A percentile compares a stretch with the other conserved stretches of the same genome.
Evolutionary conservation across 441 rosid species (phyloP).

Genomic region (Melastoma candidum): DNA sequence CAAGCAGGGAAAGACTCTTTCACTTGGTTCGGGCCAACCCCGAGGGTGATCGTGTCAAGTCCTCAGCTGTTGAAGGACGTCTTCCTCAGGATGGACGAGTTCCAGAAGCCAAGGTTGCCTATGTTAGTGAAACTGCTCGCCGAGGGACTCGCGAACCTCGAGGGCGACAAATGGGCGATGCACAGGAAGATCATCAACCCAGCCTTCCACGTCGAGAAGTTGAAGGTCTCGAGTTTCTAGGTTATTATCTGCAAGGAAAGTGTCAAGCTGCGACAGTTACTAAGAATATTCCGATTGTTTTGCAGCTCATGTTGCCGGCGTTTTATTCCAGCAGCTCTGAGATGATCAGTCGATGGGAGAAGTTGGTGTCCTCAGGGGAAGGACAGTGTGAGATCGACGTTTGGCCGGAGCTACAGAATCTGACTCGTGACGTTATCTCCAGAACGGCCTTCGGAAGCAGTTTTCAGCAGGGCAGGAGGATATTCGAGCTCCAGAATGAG

Average conservation of each 20-base stretch:
- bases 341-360: constrained; percentile 28
- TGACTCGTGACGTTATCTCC: constrained; percentile 41
- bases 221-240: constrained; percentile 23
- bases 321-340: constrained; percentile 25
- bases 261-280: neutral
- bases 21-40: constrained; percentile 6
- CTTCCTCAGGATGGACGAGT: constrained; percentile 1
- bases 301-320: constrained; percentile 38
- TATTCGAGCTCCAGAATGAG: constrained; percentile 33
- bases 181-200: constrained; percentile 9
- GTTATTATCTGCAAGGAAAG: neutral
- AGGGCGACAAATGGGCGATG: constrained; percentile 5
- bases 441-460: constrained; percentile 45
- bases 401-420: constrained; percentile 31
- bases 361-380: constrained; percentile 2
- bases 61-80: neutral
- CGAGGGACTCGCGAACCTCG: neutral
- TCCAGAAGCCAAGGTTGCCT: neutral
- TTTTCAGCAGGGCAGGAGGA: constrained; percentile 36
- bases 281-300: neutral
- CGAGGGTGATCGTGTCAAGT: neutral
- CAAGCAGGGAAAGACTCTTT: constrained; percentile 4
- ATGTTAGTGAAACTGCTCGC: neutral
- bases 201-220: constrained; percentile 34
- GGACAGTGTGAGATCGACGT: constrained; percentile 32